Conservation (phyloP, 2,329 filamentous ascomycete genomes). For the Dothistroma pini region DNA sequence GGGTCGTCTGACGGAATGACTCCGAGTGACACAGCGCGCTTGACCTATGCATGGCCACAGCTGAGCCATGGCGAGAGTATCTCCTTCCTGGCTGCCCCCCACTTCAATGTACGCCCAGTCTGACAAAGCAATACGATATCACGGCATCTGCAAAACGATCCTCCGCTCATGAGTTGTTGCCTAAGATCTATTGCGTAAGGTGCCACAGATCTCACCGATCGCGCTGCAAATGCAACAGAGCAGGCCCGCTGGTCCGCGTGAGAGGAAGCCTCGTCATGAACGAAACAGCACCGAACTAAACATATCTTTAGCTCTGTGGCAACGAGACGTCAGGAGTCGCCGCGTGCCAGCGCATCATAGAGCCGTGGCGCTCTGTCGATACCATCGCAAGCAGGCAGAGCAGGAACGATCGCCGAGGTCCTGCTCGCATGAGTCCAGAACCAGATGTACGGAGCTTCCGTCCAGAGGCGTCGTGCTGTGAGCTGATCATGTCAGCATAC, state of each 20-base stretch:
- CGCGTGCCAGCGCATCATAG: conserved; percentile 3
- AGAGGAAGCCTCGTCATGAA: neutral
- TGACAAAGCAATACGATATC: neutral
- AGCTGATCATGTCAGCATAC: neutral
- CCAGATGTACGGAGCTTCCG: neutral
- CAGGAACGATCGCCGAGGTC: neutral
- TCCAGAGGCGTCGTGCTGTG: neutral
- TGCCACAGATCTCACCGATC: neutral
- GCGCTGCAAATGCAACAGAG: neutral
- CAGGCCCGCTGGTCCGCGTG: neutral
- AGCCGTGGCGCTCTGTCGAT: neutral
- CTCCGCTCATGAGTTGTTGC: no score
- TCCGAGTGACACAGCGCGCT: neutral
- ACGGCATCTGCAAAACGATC: no score
- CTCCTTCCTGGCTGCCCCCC: neutral
- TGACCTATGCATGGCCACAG: neutral
- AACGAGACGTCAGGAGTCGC: neutral
- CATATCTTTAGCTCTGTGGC: neutral
- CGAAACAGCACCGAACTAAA: neutral
- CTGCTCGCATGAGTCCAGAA: neutral
- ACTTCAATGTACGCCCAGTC: neutral
- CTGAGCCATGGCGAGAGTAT: neutral
- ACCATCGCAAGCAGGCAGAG: conserved; percentile 1
- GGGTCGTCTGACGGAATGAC: no score
- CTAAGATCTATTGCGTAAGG: neutral